Percentiles rank a stretch among this genome's conserved stretches.
Conservation (phyloP, 257 asterid genomes). For the Jaltomata sinuosa region DNA sequence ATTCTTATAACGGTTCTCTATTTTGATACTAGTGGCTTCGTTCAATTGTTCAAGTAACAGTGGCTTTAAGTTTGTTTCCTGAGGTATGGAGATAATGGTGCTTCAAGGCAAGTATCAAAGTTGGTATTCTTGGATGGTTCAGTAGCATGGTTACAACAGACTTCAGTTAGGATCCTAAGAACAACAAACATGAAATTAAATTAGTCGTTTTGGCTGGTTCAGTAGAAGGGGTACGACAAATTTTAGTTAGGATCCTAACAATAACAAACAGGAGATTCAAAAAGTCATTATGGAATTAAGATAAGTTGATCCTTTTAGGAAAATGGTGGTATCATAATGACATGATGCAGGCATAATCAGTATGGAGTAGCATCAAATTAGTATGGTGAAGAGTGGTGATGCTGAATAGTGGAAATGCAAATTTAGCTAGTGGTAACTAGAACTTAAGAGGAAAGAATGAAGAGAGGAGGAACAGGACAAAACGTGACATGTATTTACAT, state of each 20-base stretch:
- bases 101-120: neutral
- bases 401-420: neutral
- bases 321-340: neutral
- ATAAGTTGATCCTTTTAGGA: neutral
- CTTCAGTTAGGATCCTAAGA: neutral
- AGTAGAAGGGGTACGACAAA: neutral
- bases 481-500: neutral
- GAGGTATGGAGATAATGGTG: neutral
- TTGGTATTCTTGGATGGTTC: neutral
- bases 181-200: neutral
- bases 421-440: neutral
- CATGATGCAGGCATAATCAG: neutral
- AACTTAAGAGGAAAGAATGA: neutral
- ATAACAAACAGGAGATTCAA: neutral
- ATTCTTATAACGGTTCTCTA: neutral
- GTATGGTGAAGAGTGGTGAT: neutral
- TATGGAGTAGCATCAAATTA: neutral
- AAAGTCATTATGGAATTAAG: neutral
- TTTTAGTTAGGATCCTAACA: neutral
- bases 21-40: neutral
- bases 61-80: neutral
- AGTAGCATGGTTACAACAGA: neutral
- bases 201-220: neutral
- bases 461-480: neutral
- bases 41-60: neutral